phyloP scores from a whole-genome alignment of 192 early-diverging fungal genomes.

The Dimargaris xerosporica region DNA sequence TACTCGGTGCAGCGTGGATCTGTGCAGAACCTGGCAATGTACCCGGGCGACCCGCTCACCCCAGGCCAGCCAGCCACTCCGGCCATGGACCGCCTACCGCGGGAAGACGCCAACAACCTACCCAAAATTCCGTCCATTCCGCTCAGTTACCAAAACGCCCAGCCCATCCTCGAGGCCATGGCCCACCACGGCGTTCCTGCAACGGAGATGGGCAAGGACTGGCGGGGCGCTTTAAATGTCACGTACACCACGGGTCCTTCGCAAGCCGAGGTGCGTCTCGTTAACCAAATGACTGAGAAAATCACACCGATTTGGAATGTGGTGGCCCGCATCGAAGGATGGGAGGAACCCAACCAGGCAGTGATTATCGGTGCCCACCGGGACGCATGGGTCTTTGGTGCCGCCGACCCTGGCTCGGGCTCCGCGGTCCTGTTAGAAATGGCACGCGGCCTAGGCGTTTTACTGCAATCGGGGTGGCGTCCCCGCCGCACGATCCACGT shows the following conservation, averaged over 20 bases:
- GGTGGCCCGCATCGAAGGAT: conserved; percentile 36
- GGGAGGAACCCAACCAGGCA: conserved; percentile 26
- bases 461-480: conserved; percentile 38
- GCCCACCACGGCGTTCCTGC: conserved; percentile 25
- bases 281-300: conserved; percentile 31
- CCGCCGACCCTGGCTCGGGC: conserved; percentile 44
- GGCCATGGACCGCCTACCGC: conserved; percentile 34
- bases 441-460: conserved; percentile 29
- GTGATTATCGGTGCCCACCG: conserved; percentile 47
- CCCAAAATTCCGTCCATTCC: conserved; percentile 45
- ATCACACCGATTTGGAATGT: conserved; percentile 41
- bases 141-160: conserved; percentile 40
- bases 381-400: conserved; percentile 48
- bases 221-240: conserved; percentile 36
- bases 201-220: conserved; percentile 11
- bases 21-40: conserved; percentile 26
- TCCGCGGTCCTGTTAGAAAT: conserved; percentile 41
- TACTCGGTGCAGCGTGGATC: conserved; percentile 39
- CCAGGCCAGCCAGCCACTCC: conserved; percentile 37
- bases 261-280: conserved; percentile 25
- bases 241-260: conserved; percentile 40
- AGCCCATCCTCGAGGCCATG: conserved; percentile 35
- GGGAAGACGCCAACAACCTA: conserved; percentile 28
- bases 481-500: conserved; percentile 41
- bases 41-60: conserved; percentile 45